Evolutionary conservation across 805 yeast species (phyloP), one percentile per base, ranked within the genome.

Genomic region (Candida vaughaniae): DNA sequence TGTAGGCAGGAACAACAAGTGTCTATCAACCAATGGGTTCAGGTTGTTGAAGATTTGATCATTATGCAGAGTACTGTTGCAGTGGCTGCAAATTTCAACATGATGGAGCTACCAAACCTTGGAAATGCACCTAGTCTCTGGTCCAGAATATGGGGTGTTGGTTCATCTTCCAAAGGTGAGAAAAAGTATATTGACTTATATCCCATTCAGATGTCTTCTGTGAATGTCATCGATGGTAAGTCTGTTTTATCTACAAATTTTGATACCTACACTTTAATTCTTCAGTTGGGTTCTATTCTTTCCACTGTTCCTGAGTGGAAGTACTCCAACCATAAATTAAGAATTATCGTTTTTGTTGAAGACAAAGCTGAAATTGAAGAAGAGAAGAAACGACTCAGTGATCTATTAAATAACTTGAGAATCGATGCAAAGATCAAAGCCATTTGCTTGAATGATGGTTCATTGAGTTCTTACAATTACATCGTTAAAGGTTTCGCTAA

Each of bases 121-220:
- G 68, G 61, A 29, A 38, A 36, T 26, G 20, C 25, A 18, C 27
- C 33, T 16, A 35, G 41, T 33, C 33, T 42, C 17, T 50, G 51
- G 52, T 39, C 37, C 12, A 33, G 23, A 25, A 7, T 37, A 4
- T 49, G 5, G 38, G 38, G 26, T 40, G 37, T 48, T 19, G 29
- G 20, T 9, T 7, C 25, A 8, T 54, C 11, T 18, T 23, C 37
- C 10, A 31, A 18, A 16, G 23, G 48, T 52, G 1, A 51, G 60
- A 73, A 70, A 43, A 71, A 73, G 45, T 82, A 66, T 47, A 89
- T 93, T 51, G 99, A 93, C 57, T 63, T 93, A 25, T 93, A 95
- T 58, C 99, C 99, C 0, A 90, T 93, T 47, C 99, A 93, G 53
- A 93, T 93, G 97, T 82, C 95, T 3, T 91, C 95, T 0, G 79